Evolutionary conservation across 2,329 filamentous ascomycete genomes (phyloP).

Genomic region (Cercospora brassicicola): DNA sequence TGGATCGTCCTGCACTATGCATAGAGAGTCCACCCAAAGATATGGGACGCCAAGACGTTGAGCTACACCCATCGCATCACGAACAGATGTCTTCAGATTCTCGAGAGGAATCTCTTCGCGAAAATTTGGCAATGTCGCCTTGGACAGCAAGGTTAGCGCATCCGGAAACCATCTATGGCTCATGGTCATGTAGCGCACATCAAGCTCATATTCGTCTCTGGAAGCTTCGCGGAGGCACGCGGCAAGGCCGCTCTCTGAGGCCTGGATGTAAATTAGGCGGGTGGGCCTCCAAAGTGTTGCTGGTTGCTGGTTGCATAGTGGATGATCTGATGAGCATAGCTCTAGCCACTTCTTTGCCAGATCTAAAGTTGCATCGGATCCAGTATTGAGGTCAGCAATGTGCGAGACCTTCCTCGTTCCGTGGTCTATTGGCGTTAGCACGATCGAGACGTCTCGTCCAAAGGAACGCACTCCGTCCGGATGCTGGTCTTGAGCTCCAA

Average conservation of each 20-base stretch:
- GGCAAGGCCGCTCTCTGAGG: neutral
- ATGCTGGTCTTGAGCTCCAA: constrained; percentile 2
- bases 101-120: neutral
- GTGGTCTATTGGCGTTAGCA: neutral
- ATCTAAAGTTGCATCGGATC: neutral
- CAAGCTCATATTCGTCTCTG: neutral
- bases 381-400: neutral
- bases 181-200: constrained; percentile 4
- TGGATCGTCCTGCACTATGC: constrained; percentile 17
- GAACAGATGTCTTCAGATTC: neutral
- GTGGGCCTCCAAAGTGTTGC: neutral
- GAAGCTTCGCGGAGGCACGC: neutral
- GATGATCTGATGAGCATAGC: neutral
- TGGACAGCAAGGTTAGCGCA: neutral
- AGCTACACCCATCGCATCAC: neutral
- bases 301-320: neutral
- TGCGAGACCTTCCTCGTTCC: neutral
- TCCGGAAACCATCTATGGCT: constrained; percentile 2
- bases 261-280: neutral
- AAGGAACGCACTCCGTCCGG: neutral
- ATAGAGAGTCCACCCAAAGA: constrained; percentile 20
- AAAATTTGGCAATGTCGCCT: neutral
- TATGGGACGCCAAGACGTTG: neutral
- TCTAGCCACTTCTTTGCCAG: neutral
- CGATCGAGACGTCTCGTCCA: neutral